Conservation (phyloP, 2,329 filamentous ascomycete species). For the Alternaria panax region DNA sequence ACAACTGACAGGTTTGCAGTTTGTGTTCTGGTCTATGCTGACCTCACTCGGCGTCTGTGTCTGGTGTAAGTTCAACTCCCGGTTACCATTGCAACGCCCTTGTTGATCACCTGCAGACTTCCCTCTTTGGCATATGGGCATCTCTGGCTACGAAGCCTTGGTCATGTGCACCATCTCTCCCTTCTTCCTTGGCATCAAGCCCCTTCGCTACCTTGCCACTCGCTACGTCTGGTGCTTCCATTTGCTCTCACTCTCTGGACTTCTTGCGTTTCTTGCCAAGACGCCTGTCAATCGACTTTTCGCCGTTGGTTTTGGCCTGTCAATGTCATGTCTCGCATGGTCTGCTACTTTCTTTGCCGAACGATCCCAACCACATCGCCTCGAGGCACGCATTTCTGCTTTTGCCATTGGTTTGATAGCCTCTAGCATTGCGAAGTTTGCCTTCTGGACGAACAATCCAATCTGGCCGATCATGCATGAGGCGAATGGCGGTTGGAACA, state of each 20-base stretch:
- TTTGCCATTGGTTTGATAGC: constrained; percentile 83
- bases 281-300: constrained; percentile 79
- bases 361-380: constrained; percentile 72
- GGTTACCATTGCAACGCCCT: background rate
- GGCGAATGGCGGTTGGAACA: constrained; percentile 91
- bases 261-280: constrained; percentile 79
- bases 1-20: constrained; percentile 60
- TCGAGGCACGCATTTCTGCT: constrained; percentile 83
- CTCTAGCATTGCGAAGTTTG: constrained; percentile 90
- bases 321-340: constrained; percentile 84
- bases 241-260: constrained; percentile 76
- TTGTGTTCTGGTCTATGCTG: constrained; percentile 93
- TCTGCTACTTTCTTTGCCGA: constrained; percentile 81
- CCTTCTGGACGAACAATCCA: constrained; percentile 93
- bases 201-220: constrained; percentile 72
- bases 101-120: constrained; percentile 68
- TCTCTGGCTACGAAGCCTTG: constrained; percentile 92
- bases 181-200: constrained; percentile 74
- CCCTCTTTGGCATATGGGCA: constrained; percentile 98
- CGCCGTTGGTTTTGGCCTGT: constrained; percentile 80
- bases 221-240: constrained; percentile 76
- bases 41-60: constrained; percentile 88
- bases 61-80: constrained; percentile 75
- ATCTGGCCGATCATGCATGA: constrained; percentile 95
- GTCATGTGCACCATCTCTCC: constrained; percentile 87